Percentiles rank a stretch among this genome's conserved stretches.
Evolutionary conservation across 1,139 yeast genomes (phyloP).

Genomic region (Spencermartinsiella ligniputridi): DNA sequence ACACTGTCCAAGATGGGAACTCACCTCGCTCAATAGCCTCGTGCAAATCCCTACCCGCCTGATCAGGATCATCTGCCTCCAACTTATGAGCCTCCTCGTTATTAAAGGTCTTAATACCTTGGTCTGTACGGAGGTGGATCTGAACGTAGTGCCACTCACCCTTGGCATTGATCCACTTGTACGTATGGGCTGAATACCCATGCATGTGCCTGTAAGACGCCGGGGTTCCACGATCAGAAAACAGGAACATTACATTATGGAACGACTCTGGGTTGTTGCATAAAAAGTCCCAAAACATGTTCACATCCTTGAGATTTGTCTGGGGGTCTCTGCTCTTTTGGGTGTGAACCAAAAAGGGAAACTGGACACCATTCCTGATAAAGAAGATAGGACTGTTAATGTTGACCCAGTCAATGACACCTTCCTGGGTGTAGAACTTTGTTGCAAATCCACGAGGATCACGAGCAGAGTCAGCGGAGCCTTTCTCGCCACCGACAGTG

Average conservation of each 20-base stretch:
- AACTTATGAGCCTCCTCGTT: constrained; percentile 54
- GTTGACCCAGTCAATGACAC: constrained; percentile 82
- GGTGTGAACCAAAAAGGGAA: constrained; percentile 88
- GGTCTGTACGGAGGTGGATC: constrained; percentile 58
- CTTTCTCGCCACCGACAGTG: constrained; percentile 85
- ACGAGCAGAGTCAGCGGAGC: constrained; percentile 81
- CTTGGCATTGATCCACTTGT: constrained; percentile 61
- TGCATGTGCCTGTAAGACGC: constrained; percentile 60
- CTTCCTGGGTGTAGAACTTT: constrained; percentile 83
- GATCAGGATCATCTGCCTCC: constrained; percentile 61
- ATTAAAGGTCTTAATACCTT: constrained; percentile 54
- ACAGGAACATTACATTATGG: constrained; percentile 61
- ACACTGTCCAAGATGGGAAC: constrained; percentile 60
- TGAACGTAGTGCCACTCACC: constrained; percentile 66
- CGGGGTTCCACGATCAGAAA: constrained; percentile 73
- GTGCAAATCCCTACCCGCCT: constrained; percentile 54
- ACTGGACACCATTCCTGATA: constrained; percentile 80
- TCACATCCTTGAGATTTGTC: constrained; percentile 73
- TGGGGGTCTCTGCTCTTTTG: constrained; percentile 82
- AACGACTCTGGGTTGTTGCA: constrained; percentile 58
- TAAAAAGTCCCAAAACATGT: constrained; percentile 66
- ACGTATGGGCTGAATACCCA: constrained; percentile 75
- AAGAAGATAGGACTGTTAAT: constrained; percentile 89
- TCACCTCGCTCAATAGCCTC: constrained; percentile 56
- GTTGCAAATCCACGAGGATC: constrained; percentile 88